Evolutionary conservation across 345 rosid genomes (phyloP), one percentile per base, ranked within the genome.

Genomic region (Reutealis trisperma): DNA sequence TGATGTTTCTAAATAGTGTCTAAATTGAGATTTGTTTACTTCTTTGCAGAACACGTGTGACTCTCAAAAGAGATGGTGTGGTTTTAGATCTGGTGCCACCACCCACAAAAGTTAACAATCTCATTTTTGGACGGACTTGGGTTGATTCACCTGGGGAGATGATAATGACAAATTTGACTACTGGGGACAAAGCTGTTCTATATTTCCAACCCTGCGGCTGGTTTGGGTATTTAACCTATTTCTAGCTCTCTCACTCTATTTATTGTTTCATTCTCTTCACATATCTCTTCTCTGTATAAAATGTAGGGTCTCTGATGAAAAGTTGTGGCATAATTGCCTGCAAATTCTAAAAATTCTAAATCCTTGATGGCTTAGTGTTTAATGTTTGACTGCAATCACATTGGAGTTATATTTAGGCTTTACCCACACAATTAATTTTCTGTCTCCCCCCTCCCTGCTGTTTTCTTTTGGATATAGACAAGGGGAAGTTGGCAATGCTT

Each of bases 161-260:
- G 94, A 63, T 92, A 78, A 82, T 92, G 85, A 88, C 94, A 67
- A 92, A 92, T 87, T 59, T 87, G 84, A 87, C 88, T 70, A 92
- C 94, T 0, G 93, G 94, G 54, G 94, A 92, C 75, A 92, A 92
- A 87, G 92, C 76, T 34, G 90, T 92, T 47, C 85, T 92, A 59
- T 90, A 90, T 83, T 92, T 92, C 79, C 94, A 92, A 83, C 97
- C 93, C 37, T 92, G 97, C 37, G 92, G 94, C 30, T 92, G 97
- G 94, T 87, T 90, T 25, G 97, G 96, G 96, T 91, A 85, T 82
- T 13, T 54, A 54, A 54, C 19, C 21, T 83, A 47, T 55, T 30
- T 68, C 32, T 70, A 49, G 41, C 76, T 52, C 49, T 54, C 24
- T 52, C 49, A 44, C 24, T 25, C 45, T 45, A 41, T 65, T 54